Evolutionary conservation across 208 protist species (phyloP), one percentile per base, ranked within the genome.

Genomic region (Naegleria lovaniensis): DNA sequence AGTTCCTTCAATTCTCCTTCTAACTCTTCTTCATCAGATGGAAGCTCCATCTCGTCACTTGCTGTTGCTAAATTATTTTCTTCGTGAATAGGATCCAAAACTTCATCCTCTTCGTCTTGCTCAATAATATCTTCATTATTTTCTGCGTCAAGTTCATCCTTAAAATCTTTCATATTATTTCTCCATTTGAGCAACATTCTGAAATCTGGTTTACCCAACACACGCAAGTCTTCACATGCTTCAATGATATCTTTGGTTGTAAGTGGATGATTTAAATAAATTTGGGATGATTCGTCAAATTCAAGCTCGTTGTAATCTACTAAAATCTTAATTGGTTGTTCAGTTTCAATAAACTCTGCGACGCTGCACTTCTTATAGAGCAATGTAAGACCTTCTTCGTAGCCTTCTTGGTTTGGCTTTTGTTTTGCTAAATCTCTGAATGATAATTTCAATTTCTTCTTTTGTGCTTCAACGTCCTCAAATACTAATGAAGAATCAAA

Each of bases 401-500:
- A 99, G 51, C 95, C 95, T 15, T 39, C 67, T 85, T 96, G 94
- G 29, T 94, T 91, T 33, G 94, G 95, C 29, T 96, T 96, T 90
- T 95, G 95, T 16, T 96, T 95, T 6, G 92, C 93, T 22, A 96
- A 94, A 29, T 97, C 93, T 43, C 94, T 90, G 79, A 95, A 94
- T 16, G 94, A 93, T 39, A 95, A 91, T 40, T 93, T 95, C 43
- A 97, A 83, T 89, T 96, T 94, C 93, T 98, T 95, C 91, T 97
- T 95, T 38, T 52, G 16, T 92, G 95, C 92, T 52, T 96, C 97
- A 7, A 99, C 94, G 85, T 99, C 96, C 0, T 96, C 93, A 92
- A 99, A 99, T 39, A 99, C 97, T 90, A 96, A 96, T 90, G 97
- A 96, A 9, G 97, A 92, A 93, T 98, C 98, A 92, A 99, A 97